Evolutionary conservation across 805 yeast genomes (phyloP), one percentile per base, ranked within the genome.

Genomic region (Wickerhamiella vanderwaltii): DNA sequence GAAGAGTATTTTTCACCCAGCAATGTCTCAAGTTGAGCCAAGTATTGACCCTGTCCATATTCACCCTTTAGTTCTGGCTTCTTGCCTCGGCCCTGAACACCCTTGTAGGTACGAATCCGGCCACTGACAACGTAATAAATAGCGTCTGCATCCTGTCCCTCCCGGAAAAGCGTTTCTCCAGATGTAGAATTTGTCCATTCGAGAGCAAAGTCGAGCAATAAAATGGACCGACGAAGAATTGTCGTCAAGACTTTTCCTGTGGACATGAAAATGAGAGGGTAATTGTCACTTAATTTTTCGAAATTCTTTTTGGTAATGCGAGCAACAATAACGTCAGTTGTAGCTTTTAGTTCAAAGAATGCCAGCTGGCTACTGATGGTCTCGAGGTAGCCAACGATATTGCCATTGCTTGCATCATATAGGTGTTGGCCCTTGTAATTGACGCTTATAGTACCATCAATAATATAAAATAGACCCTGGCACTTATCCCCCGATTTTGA

Each of bases 151-250:
- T 72, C 71, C 40, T 84, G 91, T 1, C 85, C 93, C 56, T 88
- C 91, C 2, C 75, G 69, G 52, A 81, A 85, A 16, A 91, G 59
- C 0, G 78, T 69, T 38, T 79, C 78, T 0, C 96, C 95, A 1
- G 96, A 88, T n/a, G 76, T 76, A 9, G 82, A 67, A 45, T 85
- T 95, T 30, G 87, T 75, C 97, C 97, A 88, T 58, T 91, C 98
- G 39, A 91, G 63, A 0, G 96, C 95, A 59, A 82, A 84, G 55
- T 88, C 97, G 31, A 91, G 72, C 30, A 30, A 35, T 11, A 30
- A 15, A 22, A 38, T 23, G 11, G 34, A 13, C 9, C 33, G 33
- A 43, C 79, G 73, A 29, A 81, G 60, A 1, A 81, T 66, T n/a
- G 66, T 67, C 34, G 80, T 75, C 48, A 88, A 63, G 6, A 76